phyloP scores from a whole-genome alignment of 2,329 filamentous ascomycete genomes.

The Pseudocercospora vitis region DNA sequence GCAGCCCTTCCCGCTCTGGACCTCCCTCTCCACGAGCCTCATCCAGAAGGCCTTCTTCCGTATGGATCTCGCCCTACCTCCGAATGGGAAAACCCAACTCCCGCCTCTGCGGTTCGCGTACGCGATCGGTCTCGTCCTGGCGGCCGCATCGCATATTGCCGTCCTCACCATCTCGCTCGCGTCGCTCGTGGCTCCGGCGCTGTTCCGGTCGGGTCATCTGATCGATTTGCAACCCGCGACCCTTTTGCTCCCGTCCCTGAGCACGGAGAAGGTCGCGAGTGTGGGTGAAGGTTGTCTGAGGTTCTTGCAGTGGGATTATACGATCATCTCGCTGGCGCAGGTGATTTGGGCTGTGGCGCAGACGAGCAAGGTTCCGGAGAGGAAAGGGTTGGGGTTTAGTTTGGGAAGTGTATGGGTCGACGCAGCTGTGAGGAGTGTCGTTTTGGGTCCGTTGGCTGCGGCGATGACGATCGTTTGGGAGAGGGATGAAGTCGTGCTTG shows the following conservation, averaged over 20 bases:
- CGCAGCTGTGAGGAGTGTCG: too few relatives aligned
- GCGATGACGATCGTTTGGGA: neutral
- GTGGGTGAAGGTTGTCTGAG: neutral
- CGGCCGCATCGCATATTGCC: neutral
- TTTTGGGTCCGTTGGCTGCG: too few relatives aligned
- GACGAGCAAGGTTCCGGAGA: neutral
- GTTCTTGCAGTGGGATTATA: slow-evolving; percentile 3
- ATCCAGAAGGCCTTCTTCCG: neutral
- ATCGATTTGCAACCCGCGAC: neutral
- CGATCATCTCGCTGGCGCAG: neutral
- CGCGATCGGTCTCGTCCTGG: neutral
- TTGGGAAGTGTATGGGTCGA: neutral
- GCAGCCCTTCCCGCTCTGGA: neutral
- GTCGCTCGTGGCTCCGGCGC: neutral
- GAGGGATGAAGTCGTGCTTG: too few relatives aligned
- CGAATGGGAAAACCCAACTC: neutral
- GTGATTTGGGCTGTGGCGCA: neutral
- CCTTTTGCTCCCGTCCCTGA: neutral
- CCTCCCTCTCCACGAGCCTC: neutral
- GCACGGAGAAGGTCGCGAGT: neutral
- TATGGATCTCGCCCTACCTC: neutral
- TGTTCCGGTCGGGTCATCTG: neutral
- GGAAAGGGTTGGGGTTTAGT: neutral
- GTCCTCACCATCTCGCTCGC: neutral
- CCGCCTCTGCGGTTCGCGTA: neutral